phyloP scores from a whole-genome alignment of 768 basidiomycete species.

The Panellus pusillus region DNA sequence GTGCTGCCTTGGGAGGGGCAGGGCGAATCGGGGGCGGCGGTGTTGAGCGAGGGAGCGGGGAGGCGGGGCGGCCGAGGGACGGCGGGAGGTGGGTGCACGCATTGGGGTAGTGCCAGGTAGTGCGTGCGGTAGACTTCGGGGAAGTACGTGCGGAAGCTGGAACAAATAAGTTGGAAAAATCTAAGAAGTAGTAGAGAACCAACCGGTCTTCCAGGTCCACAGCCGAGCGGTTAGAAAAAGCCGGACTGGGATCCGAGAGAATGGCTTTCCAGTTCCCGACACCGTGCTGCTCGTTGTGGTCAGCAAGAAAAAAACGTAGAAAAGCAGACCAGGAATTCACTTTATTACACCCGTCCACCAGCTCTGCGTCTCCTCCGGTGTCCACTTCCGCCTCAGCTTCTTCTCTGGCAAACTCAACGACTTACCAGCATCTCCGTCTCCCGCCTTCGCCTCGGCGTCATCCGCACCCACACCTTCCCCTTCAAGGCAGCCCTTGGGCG shows the following conservation, averaged over 20 bases:
- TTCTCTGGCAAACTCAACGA: too few relatives aligned
- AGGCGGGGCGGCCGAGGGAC: too few relatives aligned
- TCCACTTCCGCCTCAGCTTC: conserved; percentile 82
- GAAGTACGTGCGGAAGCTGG: too few relatives aligned
- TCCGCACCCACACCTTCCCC: conserved; percentile 25
- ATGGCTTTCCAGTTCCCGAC: too few relatives aligned
- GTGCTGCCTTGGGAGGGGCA: not conserved
- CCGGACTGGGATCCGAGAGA: too few relatives aligned
- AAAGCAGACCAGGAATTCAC: conserved; percentile 80
- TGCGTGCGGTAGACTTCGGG: conserved; percentile 87
- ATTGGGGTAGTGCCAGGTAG: conserved; percentile 92
- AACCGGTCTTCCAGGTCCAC: too few relatives aligned
- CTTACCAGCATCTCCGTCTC: too few relatives aligned
- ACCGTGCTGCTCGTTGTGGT: too few relatives aligned
- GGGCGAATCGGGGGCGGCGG: not conserved
- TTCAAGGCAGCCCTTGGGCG: conserved; percentile 47
- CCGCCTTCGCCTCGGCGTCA: conserved; percentile 11
- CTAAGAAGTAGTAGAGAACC: too few relatives aligned
- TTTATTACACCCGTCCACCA: conserved; percentile 81
- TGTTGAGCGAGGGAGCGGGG: too few relatives aligned
- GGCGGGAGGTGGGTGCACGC: conserved; percentile 78
- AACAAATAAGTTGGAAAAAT: too few relatives aligned
- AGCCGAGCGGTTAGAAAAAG: too few relatives aligned
- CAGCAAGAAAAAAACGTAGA: conserved; percentile 93
- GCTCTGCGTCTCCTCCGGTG: conserved; percentile 82